phyloP scores from a whole-genome alignment of 208 protist species.

The Sergeia podlipaevii region DNA sequence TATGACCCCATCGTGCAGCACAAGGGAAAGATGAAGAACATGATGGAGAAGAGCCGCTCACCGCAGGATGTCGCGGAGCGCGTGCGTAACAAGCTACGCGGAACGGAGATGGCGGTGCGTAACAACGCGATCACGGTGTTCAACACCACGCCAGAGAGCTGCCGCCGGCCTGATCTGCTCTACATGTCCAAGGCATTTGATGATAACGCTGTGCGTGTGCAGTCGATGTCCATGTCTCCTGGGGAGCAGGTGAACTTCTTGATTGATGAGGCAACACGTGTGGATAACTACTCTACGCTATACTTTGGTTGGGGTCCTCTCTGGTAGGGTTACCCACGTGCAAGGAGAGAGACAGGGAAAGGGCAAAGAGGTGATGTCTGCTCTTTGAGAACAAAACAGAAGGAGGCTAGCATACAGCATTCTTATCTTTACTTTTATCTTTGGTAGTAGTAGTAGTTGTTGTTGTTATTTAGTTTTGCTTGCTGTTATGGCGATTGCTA shows the following conservation, averaged over 20 bases:
- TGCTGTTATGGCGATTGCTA: too few relatives aligned
- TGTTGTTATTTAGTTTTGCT: too few relatives aligned
- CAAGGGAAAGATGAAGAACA: conserved; percentile 98
- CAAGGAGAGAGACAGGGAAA: not conserved
- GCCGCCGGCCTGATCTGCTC: conserved; percentile 73
- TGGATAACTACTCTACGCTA: conserved; percentile 87
- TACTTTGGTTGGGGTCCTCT: conserved; percentile 92
- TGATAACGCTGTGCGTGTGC: conserved; percentile 50
- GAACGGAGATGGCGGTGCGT: conserved; percentile 94
- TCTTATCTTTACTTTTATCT: too few relatives aligned
- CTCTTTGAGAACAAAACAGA: too few relatives aligned
- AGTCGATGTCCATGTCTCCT: conserved; percentile 44
- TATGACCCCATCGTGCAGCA: conserved; percentile 99
- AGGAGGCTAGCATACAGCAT: too few relatives aligned
- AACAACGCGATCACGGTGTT: conserved; percentile 60
- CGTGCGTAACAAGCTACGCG: conserved; percentile 98
- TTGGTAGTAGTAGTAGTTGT: too few relatives aligned
- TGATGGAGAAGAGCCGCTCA: conserved; percentile 83
- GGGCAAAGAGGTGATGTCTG: not conserved
- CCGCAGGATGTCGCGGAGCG: conserved; percentile 94
- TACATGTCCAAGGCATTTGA: conserved; percentile 90
- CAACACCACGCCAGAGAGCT: conserved; percentile 76
- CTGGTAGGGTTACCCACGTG: conserved; percentile 38
- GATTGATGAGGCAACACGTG: conserved; percentile 81
- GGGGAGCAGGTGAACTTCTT: conserved; percentile 84